phyloP scores from a whole-genome alignment of 2,329 filamentous ascomycete species.

The Microsporum ferrugineum region DNA sequence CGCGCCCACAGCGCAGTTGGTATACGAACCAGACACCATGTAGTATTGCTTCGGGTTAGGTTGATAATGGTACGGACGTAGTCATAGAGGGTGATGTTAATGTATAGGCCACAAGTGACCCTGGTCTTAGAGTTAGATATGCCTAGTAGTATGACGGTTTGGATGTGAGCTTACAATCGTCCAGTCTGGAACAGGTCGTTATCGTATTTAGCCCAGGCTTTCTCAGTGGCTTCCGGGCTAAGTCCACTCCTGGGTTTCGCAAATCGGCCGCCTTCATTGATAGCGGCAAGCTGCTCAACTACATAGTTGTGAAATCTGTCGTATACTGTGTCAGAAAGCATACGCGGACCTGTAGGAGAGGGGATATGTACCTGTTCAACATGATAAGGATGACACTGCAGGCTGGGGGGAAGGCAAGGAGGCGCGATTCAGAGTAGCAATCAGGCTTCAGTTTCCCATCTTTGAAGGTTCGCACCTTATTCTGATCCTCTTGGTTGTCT shows the following conservation, averaged over 20 bases:
- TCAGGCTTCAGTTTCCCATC: slow-evolving; percentile 32
- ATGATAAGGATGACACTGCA: slow-evolving; percentile 26
- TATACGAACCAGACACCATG: slow-evolving; percentile 28
- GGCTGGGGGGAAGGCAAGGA: slow-evolving; percentile 27
- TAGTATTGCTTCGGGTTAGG: slow-evolving; percentile 32
- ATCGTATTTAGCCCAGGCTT: slow-evolving; percentile 28
- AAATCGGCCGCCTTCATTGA: slow-evolving; percentile 36
- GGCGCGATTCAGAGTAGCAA: slow-evolving; percentile 25
- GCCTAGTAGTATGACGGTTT: not conserved
- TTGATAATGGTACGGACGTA: slow-evolving; percentile 25
- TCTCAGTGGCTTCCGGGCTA: slow-evolving; percentile 19
- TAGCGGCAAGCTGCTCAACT: slow-evolving; percentile 26
- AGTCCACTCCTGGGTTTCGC: slow-evolving; percentile 13
- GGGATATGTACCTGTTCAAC: slow-evolving; percentile 46
- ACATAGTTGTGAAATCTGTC: slow-evolving; percentile 30
- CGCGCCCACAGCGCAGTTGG: not conserved
- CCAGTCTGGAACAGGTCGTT: slow-evolving; percentile 28
- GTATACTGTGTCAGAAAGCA: slow-evolving; percentile 23
- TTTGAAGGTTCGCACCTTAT: slow-evolving; percentile 26
- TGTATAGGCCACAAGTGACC: slow-evolving; percentile 24
- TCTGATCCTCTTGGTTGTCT: slow-evolving; percentile 25
- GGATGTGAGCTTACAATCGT: slow-evolving; percentile 17
- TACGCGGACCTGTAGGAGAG: slow-evolving; percentile 26
- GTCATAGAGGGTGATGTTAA: slow-evolving; percentile 28
- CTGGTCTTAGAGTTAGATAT: slow-evolving; percentile 9